Conservation (phyloP, 192 early-diverging fungal genomes). For the Coemansia sp. region DNA sequence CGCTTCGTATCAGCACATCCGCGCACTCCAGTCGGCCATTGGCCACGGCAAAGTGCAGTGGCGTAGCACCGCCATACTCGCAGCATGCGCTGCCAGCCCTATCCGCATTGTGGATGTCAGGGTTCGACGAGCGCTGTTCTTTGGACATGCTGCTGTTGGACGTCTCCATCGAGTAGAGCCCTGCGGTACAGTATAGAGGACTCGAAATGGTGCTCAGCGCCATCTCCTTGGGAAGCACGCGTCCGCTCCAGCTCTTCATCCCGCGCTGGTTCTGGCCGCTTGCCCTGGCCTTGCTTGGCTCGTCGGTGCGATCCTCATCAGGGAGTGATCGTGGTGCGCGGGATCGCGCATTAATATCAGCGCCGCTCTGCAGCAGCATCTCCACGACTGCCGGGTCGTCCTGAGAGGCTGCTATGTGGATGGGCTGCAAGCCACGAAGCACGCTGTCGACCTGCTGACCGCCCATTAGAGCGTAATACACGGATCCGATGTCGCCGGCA, state of each 20-base stretch:
- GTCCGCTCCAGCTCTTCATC: constrained; percentile 23
- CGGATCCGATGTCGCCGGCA: constrained; percentile 47
- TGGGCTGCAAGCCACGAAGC: constrained; percentile 68
- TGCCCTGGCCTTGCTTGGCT: neutral
- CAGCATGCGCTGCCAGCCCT: constrained; percentile 3
- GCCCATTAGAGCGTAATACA: constrained; percentile 53
- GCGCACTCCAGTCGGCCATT: constrained; percentile 67
- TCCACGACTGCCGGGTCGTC: constrained; percentile 65
- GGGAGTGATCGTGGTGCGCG: neutral
- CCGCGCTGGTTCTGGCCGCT: constrained; percentile 18
- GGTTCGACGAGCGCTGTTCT: neutral
- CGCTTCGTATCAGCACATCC: constrained; percentile 63
- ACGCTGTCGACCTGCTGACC: constrained; percentile 73
- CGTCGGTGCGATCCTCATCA: constrained; percentile 1
- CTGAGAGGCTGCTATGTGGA: constrained; percentile 72
- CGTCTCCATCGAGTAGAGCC: constrained; percentile 36
- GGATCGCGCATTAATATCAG: constrained; percentile 65
- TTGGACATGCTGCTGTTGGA: neutral
- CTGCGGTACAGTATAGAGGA: constrained; percentile 28
- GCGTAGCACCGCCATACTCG: constrained; percentile 65
- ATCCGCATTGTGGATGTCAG: neutral
- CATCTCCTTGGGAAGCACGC: neutral
- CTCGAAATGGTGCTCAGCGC: constrained; percentile 27
- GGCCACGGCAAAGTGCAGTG: constrained; percentile 84
- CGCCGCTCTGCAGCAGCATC: constrained; percentile 71